These are phyloP conservation scores for Candida coleopterorum DNA, from an alignment of 805 yeast genomes.

Conservation along the genomic window DNA sequence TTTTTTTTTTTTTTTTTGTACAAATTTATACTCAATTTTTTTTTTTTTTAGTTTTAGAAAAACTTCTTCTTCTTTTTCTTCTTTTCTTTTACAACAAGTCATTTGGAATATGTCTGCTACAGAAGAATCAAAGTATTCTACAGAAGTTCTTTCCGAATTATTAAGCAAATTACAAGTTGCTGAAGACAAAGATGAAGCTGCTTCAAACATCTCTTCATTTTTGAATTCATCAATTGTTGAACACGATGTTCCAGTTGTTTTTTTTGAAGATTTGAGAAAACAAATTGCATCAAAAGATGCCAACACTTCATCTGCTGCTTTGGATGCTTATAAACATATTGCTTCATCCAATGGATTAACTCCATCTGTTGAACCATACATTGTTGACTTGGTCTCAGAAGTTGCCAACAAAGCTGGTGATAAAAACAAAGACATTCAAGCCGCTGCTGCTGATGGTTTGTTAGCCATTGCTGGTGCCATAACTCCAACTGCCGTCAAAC, in stretches of 20 bases:
- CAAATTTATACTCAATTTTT: not conserved
- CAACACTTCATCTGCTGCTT: slow-evolving; percentile 64
- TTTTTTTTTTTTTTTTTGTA: slow-evolving; percentile 1
- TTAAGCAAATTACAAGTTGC: slow-evolving; percentile 91
- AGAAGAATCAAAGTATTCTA: slow-evolving; percentile 57
- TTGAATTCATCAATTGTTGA: slow-evolving; percentile 96
- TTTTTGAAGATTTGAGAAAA: slow-evolving; percentile 72
- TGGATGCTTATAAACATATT: slow-evolving; percentile 80
- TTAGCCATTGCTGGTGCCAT: slow-evolving; percentile 71
- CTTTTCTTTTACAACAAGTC: slow-evolving; percentile 14
- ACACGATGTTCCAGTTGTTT: slow-evolving; percentile 92
- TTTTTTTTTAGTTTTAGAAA: not conserved
- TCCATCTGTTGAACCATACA: slow-evolving; percentile 94
- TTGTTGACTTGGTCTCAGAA: slow-evolving; percentile 69
- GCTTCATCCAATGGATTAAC: slow-evolving; percentile 73
- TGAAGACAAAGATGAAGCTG: slow-evolving; percentile 81
- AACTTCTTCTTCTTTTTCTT: slow-evolving; percentile 10
- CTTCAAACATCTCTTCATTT: slow-evolving; percentile 86
- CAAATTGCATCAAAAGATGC: slow-evolving; percentile 80
- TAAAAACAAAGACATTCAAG: slow-evolving; percentile 74
- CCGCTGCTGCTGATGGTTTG: slow-evolving; percentile 72
- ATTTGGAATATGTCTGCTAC: slow-evolving; percentile 45
- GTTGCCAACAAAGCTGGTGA: slow-evolving; percentile 84
- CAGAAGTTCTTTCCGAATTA: slow-evolving; percentile 87
- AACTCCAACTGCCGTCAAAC: slow-evolving; percentile 93